Evolutionary conservation across 495 filamentous ascomycete species (phyloP), one percentile per base, ranked within the genome.

Genomic region (Penicillium silybi): DNA sequence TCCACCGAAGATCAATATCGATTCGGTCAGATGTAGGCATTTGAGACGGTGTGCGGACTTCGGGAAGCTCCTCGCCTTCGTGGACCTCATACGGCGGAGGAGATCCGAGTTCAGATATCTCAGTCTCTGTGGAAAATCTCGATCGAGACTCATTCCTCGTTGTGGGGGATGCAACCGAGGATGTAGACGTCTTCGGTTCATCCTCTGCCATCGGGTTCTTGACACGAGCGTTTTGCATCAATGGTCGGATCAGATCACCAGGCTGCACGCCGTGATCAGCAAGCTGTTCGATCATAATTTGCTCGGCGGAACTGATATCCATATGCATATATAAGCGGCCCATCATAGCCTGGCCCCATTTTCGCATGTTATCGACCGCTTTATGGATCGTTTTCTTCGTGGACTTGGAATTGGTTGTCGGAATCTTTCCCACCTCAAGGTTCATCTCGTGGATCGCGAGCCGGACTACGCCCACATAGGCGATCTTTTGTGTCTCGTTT

Each of bases 331-430:
- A 97, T 29, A 99, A 62, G 49, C 91, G 83, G 11, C 95, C 80
- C 90, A 97, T 97, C 77, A 96, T 95, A 69, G 91, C 91, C 63
- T 97, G 95, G 46, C 88, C 84, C 92, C 92, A 99, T 85, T 95
- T 97, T 66, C 86, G 86, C 76, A 88, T 86, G 35, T 81, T 79
- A 70, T 97, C 93, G 9, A 81, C 69, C 1, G 85, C 83, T 44
- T 85, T 65, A 17, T 79, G 75, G 5, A 90, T 54, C 10, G 84
- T 39, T 19, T 39, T 39, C 72, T 67, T 91, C 96, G 71, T 84
- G 91, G 29, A 32, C 0, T 78, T 74, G 6, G 69, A 73, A 17
- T 76, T 76, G 1, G 68, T 71, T 11, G 62, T 56, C 47, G 82
- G 74, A 6, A 92, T 59, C 18, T 69, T 67, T 40, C 84, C 80